Conservation (phyloP, 495 filamentous ascomycete species). For the Daldinia vernicosa region DNA sequence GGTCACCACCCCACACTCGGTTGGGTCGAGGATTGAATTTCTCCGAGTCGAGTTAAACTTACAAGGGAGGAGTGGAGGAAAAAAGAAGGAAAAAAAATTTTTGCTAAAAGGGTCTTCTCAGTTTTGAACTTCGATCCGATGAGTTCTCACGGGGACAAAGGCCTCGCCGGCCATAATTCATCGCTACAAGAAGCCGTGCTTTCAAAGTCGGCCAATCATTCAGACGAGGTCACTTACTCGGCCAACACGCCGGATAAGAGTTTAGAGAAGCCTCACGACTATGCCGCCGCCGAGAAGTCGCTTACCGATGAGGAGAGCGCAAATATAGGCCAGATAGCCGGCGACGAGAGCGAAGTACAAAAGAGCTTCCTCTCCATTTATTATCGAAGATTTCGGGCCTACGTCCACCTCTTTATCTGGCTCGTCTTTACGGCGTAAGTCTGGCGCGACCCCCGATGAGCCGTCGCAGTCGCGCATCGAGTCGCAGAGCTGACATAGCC, state of each 20-base stretch:
- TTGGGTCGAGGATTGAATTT: constrained; percentile 25
- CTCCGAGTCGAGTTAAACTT: constrained; percentile 23
- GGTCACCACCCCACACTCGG: constrained; percentile 25
- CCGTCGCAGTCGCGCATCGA: constrained; percentile 9
- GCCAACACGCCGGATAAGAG: constrained; percentile 47
- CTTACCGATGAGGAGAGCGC: constrained; percentile 54
- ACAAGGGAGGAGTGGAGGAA: constrained; percentile 8
- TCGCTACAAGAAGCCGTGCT: constrained; percentile 22
- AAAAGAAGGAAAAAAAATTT: constrained; percentile 7
- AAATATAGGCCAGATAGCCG: constrained; percentile 39
- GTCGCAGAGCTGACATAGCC: constrained; percentile 26
- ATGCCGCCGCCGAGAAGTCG: constrained; percentile 45
- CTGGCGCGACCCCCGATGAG: constrained; percentile 15
- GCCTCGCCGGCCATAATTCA: constrained; percentile 36
- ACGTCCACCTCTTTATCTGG: constrained; percentile 42
- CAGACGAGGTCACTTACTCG: constrained; percentile 61
- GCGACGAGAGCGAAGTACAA: constrained; percentile 4
- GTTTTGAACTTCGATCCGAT: constrained; percentile 19
- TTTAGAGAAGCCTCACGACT: constrained; percentile 49
- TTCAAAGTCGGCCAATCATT: constrained; percentile 53
- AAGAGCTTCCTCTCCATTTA: constrained; percentile 5
- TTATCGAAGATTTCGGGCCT: constrained; percentile 36
- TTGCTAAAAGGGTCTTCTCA: constrained; percentile 7
- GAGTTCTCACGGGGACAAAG: constrained; percentile 35
- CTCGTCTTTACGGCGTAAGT: constrained; percentile 49